Base-by-base conservation (phyloP, 2,329 filamentous ascomycete genomes). In the Fusarium avenaceum region DNA sequence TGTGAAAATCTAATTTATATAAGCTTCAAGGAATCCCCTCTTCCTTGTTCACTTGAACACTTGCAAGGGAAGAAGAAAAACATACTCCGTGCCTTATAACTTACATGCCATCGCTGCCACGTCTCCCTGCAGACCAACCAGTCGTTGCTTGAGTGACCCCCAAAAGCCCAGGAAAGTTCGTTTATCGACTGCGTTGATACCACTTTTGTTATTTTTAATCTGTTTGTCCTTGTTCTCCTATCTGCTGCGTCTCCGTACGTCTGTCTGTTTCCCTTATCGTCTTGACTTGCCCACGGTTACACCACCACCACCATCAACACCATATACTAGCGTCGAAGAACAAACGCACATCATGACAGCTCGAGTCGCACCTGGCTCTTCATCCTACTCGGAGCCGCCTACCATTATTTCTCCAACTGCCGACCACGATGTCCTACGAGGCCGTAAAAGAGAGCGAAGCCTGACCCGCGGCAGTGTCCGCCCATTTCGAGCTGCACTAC, bases 401-500 rank as follows among this genome's bases (percentile, higher is more conserved):
- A 56, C 70, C 26, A 67, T 69, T 13, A 50, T 72, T 28, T 62
- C 70, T 11, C 63, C 72, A 44, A 43, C 65, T 43, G 53, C 64
- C 48, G 77, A 78, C 17, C 70, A 73, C 46, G 77, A 79, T 46
- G 54, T 48, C 19, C 74, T 72, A 30, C 76, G 80, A 59, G 80
- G 80, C 30, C 80, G 80, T 62, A 82, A 77, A 69, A 76, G 80
- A 63, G 77, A 79, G 59, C 77, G 80, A 58, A 81, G 78, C 71
- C 74, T 75, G 35, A 78, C 76, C 43, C 75, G 78, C 38, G 64
- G 74, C 53, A 73, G 70, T 56, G 69, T 76, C 51, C 75, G 75
- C 50, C 68, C 75, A 44, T 71, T 77, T 44, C 77, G 77, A 33
- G 68, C 65, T 43, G 65, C 72, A 14, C 71, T 72, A 24, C 66